phyloP scores from a whole-genome alignment of 257 asterid species.

The Misopates orontium region DNA sequence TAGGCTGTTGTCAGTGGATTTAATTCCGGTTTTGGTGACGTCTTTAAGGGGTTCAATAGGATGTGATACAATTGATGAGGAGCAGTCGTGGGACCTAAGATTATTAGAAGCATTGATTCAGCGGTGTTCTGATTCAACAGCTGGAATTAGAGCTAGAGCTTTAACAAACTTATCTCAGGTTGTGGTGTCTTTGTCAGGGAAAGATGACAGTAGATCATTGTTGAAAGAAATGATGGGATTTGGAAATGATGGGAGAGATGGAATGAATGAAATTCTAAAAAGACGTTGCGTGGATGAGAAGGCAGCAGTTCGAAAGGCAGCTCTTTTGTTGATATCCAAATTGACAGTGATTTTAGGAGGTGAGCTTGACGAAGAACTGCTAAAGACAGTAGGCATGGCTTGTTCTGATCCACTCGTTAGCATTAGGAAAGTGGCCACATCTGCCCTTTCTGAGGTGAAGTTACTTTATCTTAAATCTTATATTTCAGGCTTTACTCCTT shows the following conservation, averaged over 20 bases:
- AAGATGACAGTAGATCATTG: constrained; percentile 42
- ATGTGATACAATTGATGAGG: constrained; percentile 41
- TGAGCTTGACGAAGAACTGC: constrained; percentile 66
- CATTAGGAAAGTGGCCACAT: constrained; percentile 82
- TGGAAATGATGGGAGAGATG: constrained; percentile 39
- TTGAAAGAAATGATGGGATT: constrained; percentile 66
- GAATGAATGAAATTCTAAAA: constrained; percentile 54
- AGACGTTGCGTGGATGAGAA: constrained; percentile 82
- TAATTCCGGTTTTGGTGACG: constrained; percentile 52
- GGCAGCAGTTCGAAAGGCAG: constrained; percentile 95
- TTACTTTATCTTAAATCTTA: constrained; percentile 15
- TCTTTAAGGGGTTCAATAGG: constrained; percentile 53
- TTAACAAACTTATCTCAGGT: constrained; percentile 73
- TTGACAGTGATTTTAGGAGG: constrained; percentile 58
- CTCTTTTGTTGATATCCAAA: constrained; percentile 79
- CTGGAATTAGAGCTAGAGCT: constrained; percentile 84
- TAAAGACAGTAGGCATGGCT: constrained; percentile 80
- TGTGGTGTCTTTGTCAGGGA: constrained; percentile 48
- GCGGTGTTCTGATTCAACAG: constrained; percentile 77
- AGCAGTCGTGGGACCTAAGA: constrained; percentile 55
- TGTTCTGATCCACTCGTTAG: constrained; percentile 98
- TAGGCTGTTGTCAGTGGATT: constrained; percentile 84
- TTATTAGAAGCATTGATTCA: constrained; percentile 67
- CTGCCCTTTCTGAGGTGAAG: constrained; percentile 92
- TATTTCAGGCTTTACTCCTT: not conserved